Base-by-base conservation (phyloP, 2,329 filamentous ascomycete genomes). In the Sarocladium strictum region DNA sequence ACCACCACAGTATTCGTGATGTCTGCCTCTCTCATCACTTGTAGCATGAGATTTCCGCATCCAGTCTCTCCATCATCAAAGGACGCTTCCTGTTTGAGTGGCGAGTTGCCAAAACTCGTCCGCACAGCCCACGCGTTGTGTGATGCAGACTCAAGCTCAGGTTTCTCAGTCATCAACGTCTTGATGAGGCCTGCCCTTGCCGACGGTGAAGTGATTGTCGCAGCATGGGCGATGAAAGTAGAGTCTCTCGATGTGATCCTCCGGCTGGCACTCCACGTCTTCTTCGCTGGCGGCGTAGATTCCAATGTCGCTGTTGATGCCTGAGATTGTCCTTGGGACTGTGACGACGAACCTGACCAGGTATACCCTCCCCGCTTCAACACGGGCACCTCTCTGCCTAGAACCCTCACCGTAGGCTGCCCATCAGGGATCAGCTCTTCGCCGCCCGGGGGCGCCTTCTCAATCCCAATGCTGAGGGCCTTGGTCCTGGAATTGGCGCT, bases 401-500 rank as follows among this genome's bases (percentile, higher is more conserved):
- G 79, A 11, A 95, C 78, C 54, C 70, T 84, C 3, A 93, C 76
- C 26, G 79, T 78, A 0, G 90, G 89, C 67, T 94, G 89, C 0
- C 90, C 89, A 56, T 86, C 78, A 0, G 86, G 87, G 77, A 86
- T 87, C 0, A 84, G 85, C 62, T 88, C 82, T 37, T 89, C 82
- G 45, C 89, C 86, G 0, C 84, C 86, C 35, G 77, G 78, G 7
- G 78, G 75, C 0, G 82, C 81, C 52, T 76, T 81, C 58, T 88
- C 83, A 19, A 96, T 73, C 0, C 90, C 90, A 27, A 96, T 71
- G 58, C 80, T 87, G 26, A 85, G 77, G 10, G 90, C 90, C 69
- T 92, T 92, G 33, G 81, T 83, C 59, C 85, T 81, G 57, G 87
- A 90, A 64, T 93, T 94, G 26, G 84, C 84, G 65, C 89, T 92